Base-by-base conservation (phyloP, 768 basidiomycete genomes). In the Daedalea quercina region DNA sequence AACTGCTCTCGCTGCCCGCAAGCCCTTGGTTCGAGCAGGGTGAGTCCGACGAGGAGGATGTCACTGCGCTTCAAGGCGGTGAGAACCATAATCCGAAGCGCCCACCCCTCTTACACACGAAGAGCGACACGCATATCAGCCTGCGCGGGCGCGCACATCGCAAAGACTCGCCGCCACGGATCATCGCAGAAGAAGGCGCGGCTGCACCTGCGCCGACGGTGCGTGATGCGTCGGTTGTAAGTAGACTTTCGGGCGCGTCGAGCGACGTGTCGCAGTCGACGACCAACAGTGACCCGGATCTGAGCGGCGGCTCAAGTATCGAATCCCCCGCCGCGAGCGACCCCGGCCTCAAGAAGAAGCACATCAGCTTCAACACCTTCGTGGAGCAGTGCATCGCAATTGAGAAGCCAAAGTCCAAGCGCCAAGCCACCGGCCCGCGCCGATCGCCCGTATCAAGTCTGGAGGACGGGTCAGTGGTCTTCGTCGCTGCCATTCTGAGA, bases 311-410 rank as follows among this genome's bases (percentile, higher is more conserved):
- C 54, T 63, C 69, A 22, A 60, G 60, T 37, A 62, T 56, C 44
- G 60, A 65, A 11, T 60, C 62, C 43, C 60, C 57, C 50, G 63
- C 59, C 35, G 47, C 46, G 25, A 47, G 46, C 28, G 46, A 47
- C 17, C 17, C 46, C 42, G 56, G 45, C 20, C 70, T 63, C 54
- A 85, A 84, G 75, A 90, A 85, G 73, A 85, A 85, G 57, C 95
- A 96, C 67, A 97, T 98, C 72, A 87, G 80, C 60, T 98, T 98
- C 78, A 98, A 97, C 69, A 95, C 94, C 0, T 96, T 94, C 65
- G 95, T 99, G 35, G 90, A 96, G 67, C 95, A 97, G 67, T 93
- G 83, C 64, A 95, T 99, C 54, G 85, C 90, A 41, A 89, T 92
- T 64, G 90, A 91, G 64, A 85, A 85, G 61, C 89, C 88, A 0